Evolutionary conservation across 176 grass and related monocot genomes (phyloP).

Genomic region (Cenchrus americanus): DNA sequence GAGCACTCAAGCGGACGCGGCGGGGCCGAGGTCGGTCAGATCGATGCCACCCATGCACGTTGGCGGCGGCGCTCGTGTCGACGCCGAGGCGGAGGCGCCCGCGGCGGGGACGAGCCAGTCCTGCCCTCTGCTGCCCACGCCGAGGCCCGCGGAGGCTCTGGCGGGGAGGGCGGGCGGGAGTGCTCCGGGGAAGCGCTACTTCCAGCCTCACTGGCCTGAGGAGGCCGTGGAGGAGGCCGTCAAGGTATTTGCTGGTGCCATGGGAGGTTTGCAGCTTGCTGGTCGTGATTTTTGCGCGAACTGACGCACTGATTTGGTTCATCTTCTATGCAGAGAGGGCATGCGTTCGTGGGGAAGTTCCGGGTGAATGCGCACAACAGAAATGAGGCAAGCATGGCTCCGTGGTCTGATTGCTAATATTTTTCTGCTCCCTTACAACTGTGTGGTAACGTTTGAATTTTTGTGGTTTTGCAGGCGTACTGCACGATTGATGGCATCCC

Average conservation of each 20-base stretch:
- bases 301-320: slow-evolving; percentile 11
- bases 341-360: slow-evolving; percentile 70
- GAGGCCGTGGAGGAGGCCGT: slow-evolving; percentile 66
- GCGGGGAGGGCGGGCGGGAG: not conserved
- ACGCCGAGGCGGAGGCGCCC: slow-evolving; percentile 26
- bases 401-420: slow-evolving; percentile 14
- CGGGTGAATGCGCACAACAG: slow-evolving; percentile 87
- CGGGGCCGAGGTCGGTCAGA: slow-evolving; percentile 57
- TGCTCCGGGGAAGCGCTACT: slow-evolving; percentile 47
- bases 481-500: slow-evolving; percentile 83
- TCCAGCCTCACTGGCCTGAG: slow-evolving; percentile 72
- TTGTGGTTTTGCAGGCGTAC: slow-evolving; percentile 73
- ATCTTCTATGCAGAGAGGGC: slow-evolving; percentile 60
- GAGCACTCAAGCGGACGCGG: slow-evolving; percentile 37
- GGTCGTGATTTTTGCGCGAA: slow-evolving; percentile 1
- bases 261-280: not conserved
- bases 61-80: slow-evolving; percentile 2
- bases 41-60: slow-evolving; percentile 70
- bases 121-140: slow-evolving; percentile 60
- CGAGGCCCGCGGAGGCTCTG: not conserved
- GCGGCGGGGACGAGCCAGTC: slow-evolving; percentile 51
- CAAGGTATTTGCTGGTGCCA: slow-evolving; percentile 55
- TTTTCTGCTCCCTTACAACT: not conserved
- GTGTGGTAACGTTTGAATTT: slow-evolving; percentile 13
- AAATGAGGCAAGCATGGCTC: slow-evolving; percentile 56